Evolutionary conservation across 1,139 yeast species (phyloP).

Genomic region (Debaryomyces fabryi): DNA sequence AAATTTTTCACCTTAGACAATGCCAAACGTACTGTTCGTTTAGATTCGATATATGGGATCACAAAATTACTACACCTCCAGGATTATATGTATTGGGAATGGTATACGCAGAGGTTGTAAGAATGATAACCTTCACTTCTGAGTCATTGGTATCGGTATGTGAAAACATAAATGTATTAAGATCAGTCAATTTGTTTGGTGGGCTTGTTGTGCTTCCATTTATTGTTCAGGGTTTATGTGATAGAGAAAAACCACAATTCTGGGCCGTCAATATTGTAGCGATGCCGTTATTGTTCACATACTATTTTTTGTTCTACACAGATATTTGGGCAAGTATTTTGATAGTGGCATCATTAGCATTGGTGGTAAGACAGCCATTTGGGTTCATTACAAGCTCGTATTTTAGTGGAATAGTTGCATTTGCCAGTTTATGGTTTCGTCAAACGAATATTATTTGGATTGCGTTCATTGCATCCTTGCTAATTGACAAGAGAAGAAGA

Average conservation of each 20-base stretch:
- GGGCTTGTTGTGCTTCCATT: constrained; percentile 59
- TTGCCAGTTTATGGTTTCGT: constrained; percentile 69
- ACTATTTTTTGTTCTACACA: constrained; percentile 80
- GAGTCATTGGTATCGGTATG: constrained; percentile 30
- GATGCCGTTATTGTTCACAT: constrained; percentile 74
- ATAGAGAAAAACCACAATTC: constrained; percentile 35
- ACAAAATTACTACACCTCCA: constrained; percentile 95
- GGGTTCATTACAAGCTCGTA: constrained; percentile 19
- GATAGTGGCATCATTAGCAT: constrained; percentile 48
- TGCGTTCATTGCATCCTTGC: constrained; percentile 57
- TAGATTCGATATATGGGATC: constrained; percentile 72
- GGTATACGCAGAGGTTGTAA: constrained; percentile 39
- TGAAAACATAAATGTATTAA: constrained; percentile 44
- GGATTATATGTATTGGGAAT: constrained; percentile 78
- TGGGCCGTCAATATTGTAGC: constrained; percentile 53
- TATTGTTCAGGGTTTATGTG: constrained; percentile 25
- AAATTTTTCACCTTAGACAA: constrained; percentile 82
- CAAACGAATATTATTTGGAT: constrained; percentile 94
- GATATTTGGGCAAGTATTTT: constrained; percentile 89
- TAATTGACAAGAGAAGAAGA: constrained; percentile 51
- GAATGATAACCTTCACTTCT: constrained; percentile 19
- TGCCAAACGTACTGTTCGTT: constrained; percentile 67
- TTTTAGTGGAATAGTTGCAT: constrained; percentile 50
- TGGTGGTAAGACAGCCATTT: constrained; percentile 31
- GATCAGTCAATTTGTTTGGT: constrained; percentile 67